Base-by-base conservation (phyloP, 116 monocot genomes). In the Papilionanthe hybrid region DNA sequence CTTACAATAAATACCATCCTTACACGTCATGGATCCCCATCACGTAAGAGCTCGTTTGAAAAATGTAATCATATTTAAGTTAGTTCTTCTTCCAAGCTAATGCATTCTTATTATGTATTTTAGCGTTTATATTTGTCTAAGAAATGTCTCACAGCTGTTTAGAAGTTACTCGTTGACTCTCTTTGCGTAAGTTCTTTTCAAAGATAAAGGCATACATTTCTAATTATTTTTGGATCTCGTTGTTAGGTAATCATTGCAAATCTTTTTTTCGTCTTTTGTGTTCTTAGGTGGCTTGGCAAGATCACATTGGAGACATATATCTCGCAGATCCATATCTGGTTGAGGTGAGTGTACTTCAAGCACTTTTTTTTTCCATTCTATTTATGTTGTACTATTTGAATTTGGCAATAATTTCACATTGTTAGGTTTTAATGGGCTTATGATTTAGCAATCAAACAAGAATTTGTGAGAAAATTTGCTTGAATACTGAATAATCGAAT, bases 321-420 rank as follows among this genome's bases (percentile, higher is more conserved):
- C 79, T 94, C 98, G 65, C 98, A 98, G 85, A 89, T 98, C 78
- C 98, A 98, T 81, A 98, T 98, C 77, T 98, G 98, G 98, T 88
- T 98, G 76, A 88, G 98, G 98, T 98, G 29, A 29, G 82, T 55
- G 25, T 20, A 30, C 23, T 30, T 11, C 8, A 44, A 20, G 44
- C 37, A n/a, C 20, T 20, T 42, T 73, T 43, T 44, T 44, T 9
- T 2, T 44, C 13, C 22, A 42, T 44, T 44, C 44, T 22, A 12
- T 37, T 37, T 37, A 37, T 37, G 42, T 42, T 69, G 6, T 44
- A 73, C n/a, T 73, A 42, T 43, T 73, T 69, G 69, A 68, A 69
- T 25, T 69, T 25, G 37, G 37, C 37, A 6, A 29, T 32, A 69
- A n/a, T 69, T 32, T 13, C 69, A 69, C 17, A 69, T 69, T 69